These are phyloP conservation scores for Phytophthora pluvialis DNA, from an alignment of 352 stramenopile species.

Conservation along the genomic window DNA sequence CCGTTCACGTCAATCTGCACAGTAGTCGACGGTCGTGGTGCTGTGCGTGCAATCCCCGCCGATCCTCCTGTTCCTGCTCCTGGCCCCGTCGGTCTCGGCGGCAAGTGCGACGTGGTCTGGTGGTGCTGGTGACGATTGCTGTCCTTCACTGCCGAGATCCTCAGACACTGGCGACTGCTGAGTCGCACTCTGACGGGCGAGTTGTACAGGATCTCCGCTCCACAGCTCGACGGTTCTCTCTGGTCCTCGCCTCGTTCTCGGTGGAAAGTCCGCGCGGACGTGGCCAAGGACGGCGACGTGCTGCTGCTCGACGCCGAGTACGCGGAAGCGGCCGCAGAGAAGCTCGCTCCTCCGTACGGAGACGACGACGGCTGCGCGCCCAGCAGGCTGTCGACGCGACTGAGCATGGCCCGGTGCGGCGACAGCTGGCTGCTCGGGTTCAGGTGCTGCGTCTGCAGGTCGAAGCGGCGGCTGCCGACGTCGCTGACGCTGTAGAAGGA, in stretches of 20 bases:
- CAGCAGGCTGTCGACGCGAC: constrained; percentile 63
- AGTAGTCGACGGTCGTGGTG: constrained; percentile 10
- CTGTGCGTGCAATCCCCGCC: constrained; percentile 30
- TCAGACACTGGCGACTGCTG: constrained; percentile 74
- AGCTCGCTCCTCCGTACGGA: constrained; percentile 31
- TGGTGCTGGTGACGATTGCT: constrained; percentile 7
- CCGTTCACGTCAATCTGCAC: constrained; percentile 63
- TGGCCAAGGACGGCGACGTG: constrained; percentile 18
- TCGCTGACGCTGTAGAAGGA: constrained; percentile 36
- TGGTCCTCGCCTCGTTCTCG: constrained; percentile 47
- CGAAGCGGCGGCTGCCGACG: constrained; percentile 8
- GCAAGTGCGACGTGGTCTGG: constrained; percentile 29
- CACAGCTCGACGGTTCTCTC: constrained; percentile 66
- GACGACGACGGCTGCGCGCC: constrained; percentile 34
- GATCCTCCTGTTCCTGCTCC: constrained; percentile 11
- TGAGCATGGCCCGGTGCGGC: constrained; percentile 65
- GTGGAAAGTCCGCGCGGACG: constrained; percentile 24
- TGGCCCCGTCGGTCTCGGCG: constrained; percentile 30
- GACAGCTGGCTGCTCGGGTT: constrained; percentile 46
- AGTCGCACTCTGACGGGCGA: constrained; percentile 69
- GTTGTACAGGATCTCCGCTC: constrained; percentile 78
- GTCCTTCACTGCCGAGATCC: constrained; percentile 44
- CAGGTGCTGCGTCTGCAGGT: constrained; percentile 10
- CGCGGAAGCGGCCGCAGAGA: constrained; percentile 9
- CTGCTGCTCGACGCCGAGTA: constrained; percentile 24